phyloP scores from a whole-genome alignment of 352 stramenopile species.

The Peronospora farinosa region DNA sequence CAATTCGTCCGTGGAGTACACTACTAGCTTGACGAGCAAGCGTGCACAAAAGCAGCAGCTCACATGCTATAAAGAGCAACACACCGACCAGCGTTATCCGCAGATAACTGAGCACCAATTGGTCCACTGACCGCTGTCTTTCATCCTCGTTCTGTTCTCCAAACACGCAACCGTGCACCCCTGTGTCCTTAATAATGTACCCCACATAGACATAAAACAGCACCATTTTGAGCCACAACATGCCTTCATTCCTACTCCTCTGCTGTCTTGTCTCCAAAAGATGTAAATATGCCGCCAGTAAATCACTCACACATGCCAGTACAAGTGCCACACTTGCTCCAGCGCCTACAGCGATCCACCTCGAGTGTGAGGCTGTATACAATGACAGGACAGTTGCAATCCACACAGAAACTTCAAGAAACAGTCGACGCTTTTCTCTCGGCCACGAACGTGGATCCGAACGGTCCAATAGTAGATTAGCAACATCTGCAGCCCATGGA shows the following conservation, averaged over 20 bases:
- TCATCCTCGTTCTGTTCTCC: conserved; percentile 18
- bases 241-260: conserved; percentile 27
- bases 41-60: conserved; percentile 64
- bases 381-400: conserved; percentile 62
- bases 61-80: conserved; percentile 69
- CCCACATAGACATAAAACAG: conserved; percentile 60
- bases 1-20: conserved; percentile 64
- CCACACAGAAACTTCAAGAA: conserved; percentile 71
- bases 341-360: conserved; percentile 36
- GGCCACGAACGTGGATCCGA: conserved; percentile 47
- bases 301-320: conserved; percentile 51
- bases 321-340: conserved; percentile 36
- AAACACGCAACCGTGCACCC: conserved; percentile 43
- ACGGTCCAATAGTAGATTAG: conserved; percentile 45
- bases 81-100: conserved; percentile 68
- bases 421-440: conserved; percentile 44
- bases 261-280: conserved; percentile 43
- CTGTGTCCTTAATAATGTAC: conserved; percentile 55
- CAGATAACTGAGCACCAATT: conserved; percentile 63
- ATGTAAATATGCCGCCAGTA: conserved; percentile 48
- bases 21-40: conserved; percentile 53
- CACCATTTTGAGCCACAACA: conserved; percentile 63
- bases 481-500: conserved; percentile 17
- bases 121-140: conserved; percentile 37
- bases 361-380: conserved; percentile 51